phyloP scores from a whole-genome alignment of 2,329 filamentous ascomycete genomes.

The Lecanicillium sp. region DNA sequence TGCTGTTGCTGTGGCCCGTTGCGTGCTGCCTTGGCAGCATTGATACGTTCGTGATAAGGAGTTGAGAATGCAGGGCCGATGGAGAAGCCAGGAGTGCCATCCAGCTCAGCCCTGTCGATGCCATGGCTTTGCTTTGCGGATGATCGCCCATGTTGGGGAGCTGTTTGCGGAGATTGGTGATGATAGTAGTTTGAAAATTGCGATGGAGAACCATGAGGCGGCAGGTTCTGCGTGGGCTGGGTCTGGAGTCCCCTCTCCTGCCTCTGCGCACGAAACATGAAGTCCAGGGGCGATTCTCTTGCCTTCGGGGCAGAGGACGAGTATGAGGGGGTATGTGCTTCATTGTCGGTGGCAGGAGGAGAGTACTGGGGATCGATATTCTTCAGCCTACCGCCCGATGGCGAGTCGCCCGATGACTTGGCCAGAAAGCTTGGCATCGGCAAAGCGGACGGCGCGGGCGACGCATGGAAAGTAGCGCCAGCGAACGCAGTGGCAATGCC shows the following conservation, averaged over 20 bases:
- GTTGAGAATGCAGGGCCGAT: conserved; percentile 64
- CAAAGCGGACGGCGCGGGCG: conserved; percentile 81
- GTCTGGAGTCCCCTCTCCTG: conserved; percentile 62
- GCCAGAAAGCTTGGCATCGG: conserved; percentile 84
- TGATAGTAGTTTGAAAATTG: conserved; percentile 23
- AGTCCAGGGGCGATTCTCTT: conserved; percentile 72
- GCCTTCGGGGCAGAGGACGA: conserved; percentile 22
- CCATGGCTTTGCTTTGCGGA: conserved; percentile 10
- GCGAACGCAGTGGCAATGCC: conserved; percentile 62
- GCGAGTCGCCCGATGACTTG: conserved; percentile 64
- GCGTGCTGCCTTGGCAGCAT: conserved; percentile 36
- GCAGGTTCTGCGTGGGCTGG: conserved; percentile 18
- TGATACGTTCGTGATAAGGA: conserved; percentile 54
- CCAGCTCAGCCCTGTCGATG: conserved; percentile 46
- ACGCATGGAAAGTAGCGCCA: conserved; percentile 90
- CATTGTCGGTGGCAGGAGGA: conserved; percentile 44
- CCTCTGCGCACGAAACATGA: conserved; percentile 83
- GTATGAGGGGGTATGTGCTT: conserved; percentile 39
- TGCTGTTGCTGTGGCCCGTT: conserved; percentile 15
- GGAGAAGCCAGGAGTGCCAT: conserved; percentile 45
- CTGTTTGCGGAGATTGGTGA: conserved; percentile 30
- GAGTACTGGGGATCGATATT: conserved; percentile 32
- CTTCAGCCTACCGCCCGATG: conserved; percentile 29
- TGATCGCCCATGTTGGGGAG: conserved; percentile 43
- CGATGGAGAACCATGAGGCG: conserved; percentile 29